Percentiles rank a stretch among this genome's conserved stretches.
Evolutionary conservation across 768 basidiomycete genomes (phyloP).

Genomic region (Rhodotorula babjevae): DNA sequence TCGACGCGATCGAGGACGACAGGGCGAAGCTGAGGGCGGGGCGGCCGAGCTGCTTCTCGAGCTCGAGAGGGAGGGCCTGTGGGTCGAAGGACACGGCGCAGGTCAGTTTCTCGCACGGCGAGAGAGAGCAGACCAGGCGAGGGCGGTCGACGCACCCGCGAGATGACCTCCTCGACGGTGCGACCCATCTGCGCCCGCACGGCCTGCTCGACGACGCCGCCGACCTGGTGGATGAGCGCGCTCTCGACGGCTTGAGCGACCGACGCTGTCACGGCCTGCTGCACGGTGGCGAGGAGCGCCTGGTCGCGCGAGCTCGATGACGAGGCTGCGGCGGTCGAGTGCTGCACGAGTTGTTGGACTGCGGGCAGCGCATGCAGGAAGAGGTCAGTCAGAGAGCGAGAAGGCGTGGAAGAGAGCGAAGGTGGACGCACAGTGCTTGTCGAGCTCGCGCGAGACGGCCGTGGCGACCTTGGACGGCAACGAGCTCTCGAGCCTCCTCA

Average conservation of each 20-base stretch:
- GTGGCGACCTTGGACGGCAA: conserved; percentile 71
- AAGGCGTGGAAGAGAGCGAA: too few species aligned
- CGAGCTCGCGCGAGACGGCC: conserved; percentile 77
- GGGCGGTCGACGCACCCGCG: conserved; percentile 56
- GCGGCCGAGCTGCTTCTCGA: conserved; percentile 70
- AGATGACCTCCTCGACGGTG: conserved; percentile 66
- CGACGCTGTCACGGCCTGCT: conserved; percentile 76
- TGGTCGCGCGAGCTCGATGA: conserved; percentile 81
- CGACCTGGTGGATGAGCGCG: conserved; percentile 76
- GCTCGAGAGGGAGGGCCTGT: conserved; percentile 70
- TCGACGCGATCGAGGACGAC: conserved; percentile 65
- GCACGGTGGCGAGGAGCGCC: conserved; percentile 81
- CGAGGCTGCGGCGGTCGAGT: conserved; percentile 63
- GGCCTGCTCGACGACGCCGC: conserved; percentile 75
- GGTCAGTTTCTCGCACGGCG: neutral
- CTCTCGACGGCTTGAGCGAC: conserved; percentile 83
- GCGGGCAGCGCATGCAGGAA: neutral
- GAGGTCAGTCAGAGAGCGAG: neutral
- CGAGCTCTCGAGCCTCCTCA: conserved; percentile 71
- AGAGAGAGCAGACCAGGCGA: neutral
- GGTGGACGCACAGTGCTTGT: conserved; percentile 64
- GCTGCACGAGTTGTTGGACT: conserved; percentile 74
- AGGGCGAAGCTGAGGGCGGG: conserved; percentile 73
- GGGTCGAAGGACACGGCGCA: neutral
- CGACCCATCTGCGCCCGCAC: conserved; percentile 71